phyloP scores from a whole-genome alignment of 2,329 filamentous ascomycete species.

The Aquanectria penicillioides region DNA sequence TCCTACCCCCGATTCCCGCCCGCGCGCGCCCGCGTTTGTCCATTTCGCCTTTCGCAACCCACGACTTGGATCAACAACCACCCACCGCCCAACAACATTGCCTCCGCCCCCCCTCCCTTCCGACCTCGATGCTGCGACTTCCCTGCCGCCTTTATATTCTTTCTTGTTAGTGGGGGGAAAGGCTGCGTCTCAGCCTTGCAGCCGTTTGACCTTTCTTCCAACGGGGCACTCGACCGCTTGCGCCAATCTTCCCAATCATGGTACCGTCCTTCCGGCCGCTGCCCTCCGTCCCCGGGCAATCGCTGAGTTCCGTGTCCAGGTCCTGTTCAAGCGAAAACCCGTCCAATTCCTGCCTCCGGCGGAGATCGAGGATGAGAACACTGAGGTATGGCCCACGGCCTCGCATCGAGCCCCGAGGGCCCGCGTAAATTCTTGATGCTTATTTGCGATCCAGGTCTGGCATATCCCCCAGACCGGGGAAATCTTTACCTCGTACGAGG shows the following conservation, averaged over 20 bases:
- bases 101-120: conserved; percentile 12
- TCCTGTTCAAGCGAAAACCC: conserved; percentile 95
- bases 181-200: conserved; percentile 41
- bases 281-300: conserved; percentile 9
- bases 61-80: conserved; percentile 28
- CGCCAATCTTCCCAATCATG: conserved; percentile 34
- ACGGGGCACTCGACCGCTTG: conserved; percentile 27
- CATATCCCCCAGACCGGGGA: conserved; percentile 90
- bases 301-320: conserved; percentile 61
- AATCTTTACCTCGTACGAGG: conserved; percentile 88
- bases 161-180: conserved; percentile 42
- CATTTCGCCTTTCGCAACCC: conserved; percentile 18
- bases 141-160: conserved; percentile 22
- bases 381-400: conserved; percentile 71
- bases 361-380: conserved; percentile 79
- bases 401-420: conserved; percentile 17
- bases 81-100: conserved; percentile 19
- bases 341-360: conserved; percentile 82
- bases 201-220: conserved; percentile 26
- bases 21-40: conserved; percentile 34
- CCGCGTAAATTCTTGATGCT: conserved; percentile 26
- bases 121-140: conserved; percentile 35
- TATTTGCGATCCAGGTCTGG: conserved; percentile 76
- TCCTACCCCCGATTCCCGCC: conserved; percentile 32
- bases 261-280: conserved; percentile 23